Percentiles rank a stretch among this genome's conserved stretches.
Evolutionary conservation across 1,284 basidiomycete species (phyloP).

Genomic region (Flammula alnicola): DNA sequence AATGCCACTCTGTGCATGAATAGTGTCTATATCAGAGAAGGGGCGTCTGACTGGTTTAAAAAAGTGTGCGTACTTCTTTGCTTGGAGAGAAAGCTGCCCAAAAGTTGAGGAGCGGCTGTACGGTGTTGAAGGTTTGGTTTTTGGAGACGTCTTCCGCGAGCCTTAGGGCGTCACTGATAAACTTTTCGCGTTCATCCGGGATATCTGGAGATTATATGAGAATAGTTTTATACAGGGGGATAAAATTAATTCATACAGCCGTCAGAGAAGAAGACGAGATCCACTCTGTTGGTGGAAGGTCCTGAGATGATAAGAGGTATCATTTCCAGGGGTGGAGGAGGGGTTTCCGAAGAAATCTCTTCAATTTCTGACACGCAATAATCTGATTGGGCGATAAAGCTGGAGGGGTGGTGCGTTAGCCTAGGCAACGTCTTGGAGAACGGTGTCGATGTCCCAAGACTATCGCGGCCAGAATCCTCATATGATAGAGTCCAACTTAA

Average conservation of each 20-base stretch:
- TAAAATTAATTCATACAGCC: constrained; percentile 62
- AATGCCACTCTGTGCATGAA: constrained; percentile 67
- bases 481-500: no score
- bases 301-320: constrained; percentile 67
- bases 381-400: no score
- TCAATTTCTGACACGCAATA: no score
- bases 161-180: constrained; percentile 67
- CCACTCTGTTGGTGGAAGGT: constrained; percentile 64
- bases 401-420: no score
- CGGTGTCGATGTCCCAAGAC: no score
- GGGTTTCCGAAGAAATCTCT: no score
- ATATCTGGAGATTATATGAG: constrained; percentile 52
- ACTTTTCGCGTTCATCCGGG: constrained; percentile 62
- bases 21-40: neutral
- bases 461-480: no score
- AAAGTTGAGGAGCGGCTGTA: constrained; percentile 79
- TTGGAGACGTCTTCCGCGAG: constrained; percentile 73
- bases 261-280: constrained; percentile 83
- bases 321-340: constrained; percentile 55
- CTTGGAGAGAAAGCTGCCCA: constrained; percentile 83
- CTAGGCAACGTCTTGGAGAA: no score
- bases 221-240: constrained; percentile 2
- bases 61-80: constrained; percentile 51
- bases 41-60: neutral
- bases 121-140: constrained; percentile 79